phyloP scores from a whole-genome alignment of 1,284 basidiomycete species.

The Veloboletus limbatus region DNA sequence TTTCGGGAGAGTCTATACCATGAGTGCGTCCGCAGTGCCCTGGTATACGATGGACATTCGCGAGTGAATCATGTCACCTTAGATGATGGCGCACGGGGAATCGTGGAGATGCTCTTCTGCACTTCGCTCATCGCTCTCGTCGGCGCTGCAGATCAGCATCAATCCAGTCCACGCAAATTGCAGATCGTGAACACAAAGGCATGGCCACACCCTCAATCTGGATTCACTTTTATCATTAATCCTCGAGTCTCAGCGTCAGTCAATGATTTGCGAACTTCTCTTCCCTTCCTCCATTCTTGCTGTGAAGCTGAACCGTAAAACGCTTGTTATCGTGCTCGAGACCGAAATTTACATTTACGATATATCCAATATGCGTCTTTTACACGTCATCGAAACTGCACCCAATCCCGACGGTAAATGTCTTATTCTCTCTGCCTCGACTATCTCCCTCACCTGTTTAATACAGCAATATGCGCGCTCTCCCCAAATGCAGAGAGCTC shows the following conservation, averaged over 20 bases:
- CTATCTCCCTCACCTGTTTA: background rate
- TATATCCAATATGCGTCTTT: constrained; percentile 96
- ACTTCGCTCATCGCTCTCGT: constrained; percentile 96
- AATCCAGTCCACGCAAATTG: constrained; percentile 85
- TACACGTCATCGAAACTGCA: constrained; percentile 97
- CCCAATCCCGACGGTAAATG: constrained; percentile 87
- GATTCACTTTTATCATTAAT: background rate
- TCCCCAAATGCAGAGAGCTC: constrained; percentile 95
- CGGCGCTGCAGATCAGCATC: constrained; percentile 87
- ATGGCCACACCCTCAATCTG: constrained; percentile 13
- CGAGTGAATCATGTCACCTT: background rate
- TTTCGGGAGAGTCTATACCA: constrained; percentile 92
- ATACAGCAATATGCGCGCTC: constrained; percentile 88
- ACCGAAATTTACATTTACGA: constrained; percentile 98
- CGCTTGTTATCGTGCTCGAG: constrained; percentile 93
- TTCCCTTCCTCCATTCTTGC: constrained; percentile 96
- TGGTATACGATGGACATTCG: background rate
- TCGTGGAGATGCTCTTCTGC: constrained; percentile 99
- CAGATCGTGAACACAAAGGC: constrained; percentile 99
- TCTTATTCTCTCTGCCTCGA: background rate
- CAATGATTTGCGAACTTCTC: constrained; percentile 97
- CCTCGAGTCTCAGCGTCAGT: constrained; percentile 70
- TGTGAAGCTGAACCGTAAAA: constrained; percentile 96
- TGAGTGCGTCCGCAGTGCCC: constrained; percentile 59
- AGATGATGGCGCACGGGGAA: constrained; percentile 92